A percentile compares a stretch with the other conserved stretches of the same genome.
Evolutionary conservation across 2,329 filamentous ascomycete genomes (phyloP).

Genomic region (Chrysoporthe cubensis): DNA sequence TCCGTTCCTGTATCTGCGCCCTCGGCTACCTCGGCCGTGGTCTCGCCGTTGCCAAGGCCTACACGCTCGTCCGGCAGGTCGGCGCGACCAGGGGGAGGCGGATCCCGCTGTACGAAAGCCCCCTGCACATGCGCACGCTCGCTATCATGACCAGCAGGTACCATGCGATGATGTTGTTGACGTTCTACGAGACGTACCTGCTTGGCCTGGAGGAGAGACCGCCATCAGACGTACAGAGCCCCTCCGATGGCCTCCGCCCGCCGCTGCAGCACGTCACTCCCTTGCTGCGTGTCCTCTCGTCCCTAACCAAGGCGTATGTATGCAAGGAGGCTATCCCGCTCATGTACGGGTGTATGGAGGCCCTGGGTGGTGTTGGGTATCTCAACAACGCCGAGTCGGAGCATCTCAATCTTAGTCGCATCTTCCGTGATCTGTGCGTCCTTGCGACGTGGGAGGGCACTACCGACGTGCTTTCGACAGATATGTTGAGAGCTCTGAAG

Average conservation of each 20-base stretch:
- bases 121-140: slow-evolving; percentile 62
- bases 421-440: slow-evolving; percentile 68
- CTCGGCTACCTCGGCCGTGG: slow-evolving; percentile 59
- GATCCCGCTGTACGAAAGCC: slow-evolving; percentile 53
- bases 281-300: slow-evolving; percentile 62
- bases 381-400: slow-evolving; percentile 64
- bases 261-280: slow-evolving; percentile 41
- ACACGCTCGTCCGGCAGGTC: slow-evolving; percentile 59
- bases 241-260: slow-evolving; percentile 35
- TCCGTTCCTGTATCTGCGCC: slow-evolving; percentile 59
- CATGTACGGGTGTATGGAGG: slow-evolving; percentile 64
- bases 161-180: slow-evolving; percentile 58
- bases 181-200: slow-evolving; percentile 56
- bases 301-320: slow-evolving; percentile 62
- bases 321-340: slow-evolving; percentile 54
- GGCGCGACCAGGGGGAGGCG: slow-evolving; percentile 49
- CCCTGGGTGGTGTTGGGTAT: slow-evolving; percentile 69
- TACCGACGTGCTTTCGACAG: slow-evolving; percentile 68
- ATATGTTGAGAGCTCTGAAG: slow-evolving; percentile 52
- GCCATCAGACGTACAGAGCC: slow-evolving; percentile 18
- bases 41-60: slow-evolving; percentile 61
- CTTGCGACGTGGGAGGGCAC: slow-evolving; percentile 66
- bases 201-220: slow-evolving; percentile 56
- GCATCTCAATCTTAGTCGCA: slow-evolving; percentile 66
- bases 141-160: slow-evolving; percentile 61